Evolutionary conservation across 139 green algal species (phyloP).

Genomic region (Edaphochlamys debaryana): DNA sequence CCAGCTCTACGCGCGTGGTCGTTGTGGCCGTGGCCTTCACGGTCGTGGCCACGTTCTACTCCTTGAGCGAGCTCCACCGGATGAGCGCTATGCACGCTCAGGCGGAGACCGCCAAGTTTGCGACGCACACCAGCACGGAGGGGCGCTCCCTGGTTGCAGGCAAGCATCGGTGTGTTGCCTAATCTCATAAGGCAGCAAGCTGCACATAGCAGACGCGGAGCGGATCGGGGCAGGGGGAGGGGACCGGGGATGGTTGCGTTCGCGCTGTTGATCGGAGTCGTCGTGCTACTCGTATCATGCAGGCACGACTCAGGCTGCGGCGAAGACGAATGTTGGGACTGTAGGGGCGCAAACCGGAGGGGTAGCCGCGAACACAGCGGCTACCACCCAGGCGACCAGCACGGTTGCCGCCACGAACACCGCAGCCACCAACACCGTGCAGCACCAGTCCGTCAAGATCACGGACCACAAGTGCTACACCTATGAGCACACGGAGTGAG

Average conservation of each 20-base stretch:
- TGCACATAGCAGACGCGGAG: too few species aligned
- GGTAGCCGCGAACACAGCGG: background rate
- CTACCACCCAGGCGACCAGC: background rate
- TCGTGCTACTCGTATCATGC: too few species aligned
- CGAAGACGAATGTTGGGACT: background rate
- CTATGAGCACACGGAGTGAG: constrained; percentile 58
- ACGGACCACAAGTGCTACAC: constrained; percentile 51
- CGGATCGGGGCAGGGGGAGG: too few species aligned
- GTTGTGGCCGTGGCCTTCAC: constrained; percentile 46
- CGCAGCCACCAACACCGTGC: background rate
- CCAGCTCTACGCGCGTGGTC: constrained; percentile 30
- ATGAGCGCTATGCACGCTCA: constrained; percentile 41
- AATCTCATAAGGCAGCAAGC: too few species aligned
- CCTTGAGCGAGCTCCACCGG: constrained; percentile 51
- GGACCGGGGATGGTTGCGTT: too few species aligned
- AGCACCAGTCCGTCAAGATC: too few species aligned
- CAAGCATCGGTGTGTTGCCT: background rate
- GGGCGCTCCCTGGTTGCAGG: background rate
- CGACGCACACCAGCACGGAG: constrained; percentile 5
- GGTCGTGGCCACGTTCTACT: constrained; percentile 50
- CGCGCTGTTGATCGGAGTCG: too few species aligned
- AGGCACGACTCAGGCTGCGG: too few species aligned
- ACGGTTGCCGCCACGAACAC: background rate
- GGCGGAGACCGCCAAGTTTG: constrained; percentile 12
- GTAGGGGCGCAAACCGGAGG: background rate